Base-by-base conservation (phyloP, 2,329 filamentous ascomycete genomes). In the Aspergillus vadensis region DNA sequence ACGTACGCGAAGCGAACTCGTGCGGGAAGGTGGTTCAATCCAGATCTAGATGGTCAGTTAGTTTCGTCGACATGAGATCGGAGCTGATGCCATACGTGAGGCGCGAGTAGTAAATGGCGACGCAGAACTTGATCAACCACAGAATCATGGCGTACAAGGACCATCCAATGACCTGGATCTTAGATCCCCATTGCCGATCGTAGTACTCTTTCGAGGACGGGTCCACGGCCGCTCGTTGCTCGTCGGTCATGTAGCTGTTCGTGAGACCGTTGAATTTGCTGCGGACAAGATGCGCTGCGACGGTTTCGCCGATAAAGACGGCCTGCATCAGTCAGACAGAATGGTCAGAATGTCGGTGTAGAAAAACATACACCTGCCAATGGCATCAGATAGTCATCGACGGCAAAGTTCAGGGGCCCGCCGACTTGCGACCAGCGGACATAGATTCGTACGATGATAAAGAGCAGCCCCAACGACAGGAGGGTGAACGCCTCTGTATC, bases 341-440 rank as follows among this genome's bases (percentile, higher is more conserved):
- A 21, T n/a, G 17, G 54, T 63, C 12, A 27, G 60, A 55, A 10
- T 52, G 5, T 19, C 17, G 2, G 10, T 49, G 5, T 14, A 53
- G 21, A 25, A 4, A 7, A 4, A 63, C 80, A 64, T 69, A 85
- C 81, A 53, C 78, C 77, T 3, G 80, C 83, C 9, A 83, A n/a
- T 43, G 81, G 72, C 70, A 85, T 84, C 23, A 87, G 66, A 62
- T 83, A 86, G 60, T 88, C 85, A 67, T 87, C 85, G 1, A 79
- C 75, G 64, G 78, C 76, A 51, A 86, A 78, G 9, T 77, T 74
- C 50, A 70, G 69, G 55, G 80, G 72, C 3, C 21, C 23, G 21
- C 84, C 83, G 2, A 81, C 79, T 7, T 64, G 48, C 25, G 57
- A 75, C 61, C 81, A 72, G 14, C 85, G 78, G 15, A 81, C 77